A percentile compares a stretch with the other conserved stretches of the same genome.
Evolutionary conservation across 2,329 filamentous ascomycete species (phyloP).

Genomic region (Ascomycota sp.): DNA sequence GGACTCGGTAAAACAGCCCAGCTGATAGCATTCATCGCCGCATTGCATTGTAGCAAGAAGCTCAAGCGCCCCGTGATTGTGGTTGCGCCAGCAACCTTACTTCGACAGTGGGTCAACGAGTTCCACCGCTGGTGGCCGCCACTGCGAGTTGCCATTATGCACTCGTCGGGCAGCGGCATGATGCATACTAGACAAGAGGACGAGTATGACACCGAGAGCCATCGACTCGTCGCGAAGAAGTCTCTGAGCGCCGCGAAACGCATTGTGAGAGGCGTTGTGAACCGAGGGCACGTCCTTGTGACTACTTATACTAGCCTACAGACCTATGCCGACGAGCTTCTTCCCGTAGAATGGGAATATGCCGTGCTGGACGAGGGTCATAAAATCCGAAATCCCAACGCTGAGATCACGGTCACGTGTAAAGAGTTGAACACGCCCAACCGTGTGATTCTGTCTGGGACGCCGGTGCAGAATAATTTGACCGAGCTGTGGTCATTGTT

Average conservation of each 20-base stretch:
- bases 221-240: slow-evolving; percentile 12
- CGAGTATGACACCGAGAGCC: slow-evolving; percentile 26
- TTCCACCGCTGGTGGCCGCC: slow-evolving; percentile 99
- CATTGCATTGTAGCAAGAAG: slow-evolving; percentile 76
- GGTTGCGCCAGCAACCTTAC: slow-evolving; percentile 81
- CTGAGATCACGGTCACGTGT: slow-evolving; percentile 82
- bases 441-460: slow-evolving; percentile 82
- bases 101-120: slow-evolving; percentile 96
- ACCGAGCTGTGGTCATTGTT: slow-evolving; percentile 93
- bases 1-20: slow-evolving; percentile 83
- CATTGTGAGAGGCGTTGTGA: slow-evolving; percentile 64
- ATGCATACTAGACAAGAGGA: slow-evolving; percentile 52
- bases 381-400: slow-evolving; percentile 93
- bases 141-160: slow-evolving; percentile 83
- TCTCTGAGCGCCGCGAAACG: slow-evolving; percentile 44
- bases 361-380: slow-evolving; percentile 92
- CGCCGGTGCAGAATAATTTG: slow-evolving; percentile 93
- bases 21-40: slow-evolving; percentile 60
- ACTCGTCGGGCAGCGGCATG: slow-evolving; percentile 94
- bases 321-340: slow-evolving; percentile 66
- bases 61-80: slow-evolving; percentile 73
- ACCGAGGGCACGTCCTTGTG: slow-evolving; percentile 78
- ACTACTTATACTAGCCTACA: slow-evolving; percentile 95
- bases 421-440: slow-evolving; percentile 85
- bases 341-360: slow-evolving; percentile 77